Percentiles rank a stretch among this genome's conserved stretches.
phyloP scores from a whole-genome alignment of 192 early-diverging fungal genomes.

The Gonapodya prolifera region DNA sequence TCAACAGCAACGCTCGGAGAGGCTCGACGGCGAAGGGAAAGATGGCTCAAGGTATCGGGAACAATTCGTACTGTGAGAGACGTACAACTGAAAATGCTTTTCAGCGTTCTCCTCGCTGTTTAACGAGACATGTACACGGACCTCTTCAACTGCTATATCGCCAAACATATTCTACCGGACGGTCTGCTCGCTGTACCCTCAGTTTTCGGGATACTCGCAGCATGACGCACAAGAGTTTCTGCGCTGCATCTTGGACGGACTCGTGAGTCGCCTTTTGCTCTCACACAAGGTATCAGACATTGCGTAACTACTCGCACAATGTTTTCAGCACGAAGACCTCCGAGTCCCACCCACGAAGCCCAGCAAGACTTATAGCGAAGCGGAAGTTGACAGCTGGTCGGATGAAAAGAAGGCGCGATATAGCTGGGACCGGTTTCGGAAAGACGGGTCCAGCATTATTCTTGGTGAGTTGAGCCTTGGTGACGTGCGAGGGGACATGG shows the following conservation, averaged over 20 bases:
- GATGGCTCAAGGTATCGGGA: slow-evolving; percentile 19
- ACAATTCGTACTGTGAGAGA: slow-evolving; percentile 6
- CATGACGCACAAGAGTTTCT: slow-evolving; percentile 44
- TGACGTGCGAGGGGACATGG: background rate
- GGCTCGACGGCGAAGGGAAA: slow-evolving; percentile 26
- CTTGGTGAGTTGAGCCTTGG: slow-evolving; percentile 15
- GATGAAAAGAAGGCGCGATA: slow-evolving; percentile 29
- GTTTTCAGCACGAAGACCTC: background rate
- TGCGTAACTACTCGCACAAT: too few relatives aligned
- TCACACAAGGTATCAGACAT: too few relatives aligned
- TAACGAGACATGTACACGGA: slow-evolving; percentile 1
- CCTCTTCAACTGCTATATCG: too few relatives aligned
- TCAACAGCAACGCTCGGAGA: slow-evolving; percentile 19
- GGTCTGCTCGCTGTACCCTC: background rate
- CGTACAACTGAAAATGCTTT: background rate
- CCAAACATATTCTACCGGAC: background rate
- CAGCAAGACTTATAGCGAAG: background rate
- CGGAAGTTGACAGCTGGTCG: background rate
- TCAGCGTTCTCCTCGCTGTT: slow-evolving; percentile 21
- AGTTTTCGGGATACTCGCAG: slow-evolving; percentile 11
- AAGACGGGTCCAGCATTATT: slow-evolving; percentile 12
- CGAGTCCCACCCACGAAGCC: background rate
- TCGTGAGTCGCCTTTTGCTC: too few relatives aligned
- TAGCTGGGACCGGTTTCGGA: slow-evolving; percentile 23
- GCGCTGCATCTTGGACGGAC: slow-evolving; percentile 29